Base-by-base conservation (phyloP, 768 basidiomycete genomes). In the Mycena alexandri region DNA sequence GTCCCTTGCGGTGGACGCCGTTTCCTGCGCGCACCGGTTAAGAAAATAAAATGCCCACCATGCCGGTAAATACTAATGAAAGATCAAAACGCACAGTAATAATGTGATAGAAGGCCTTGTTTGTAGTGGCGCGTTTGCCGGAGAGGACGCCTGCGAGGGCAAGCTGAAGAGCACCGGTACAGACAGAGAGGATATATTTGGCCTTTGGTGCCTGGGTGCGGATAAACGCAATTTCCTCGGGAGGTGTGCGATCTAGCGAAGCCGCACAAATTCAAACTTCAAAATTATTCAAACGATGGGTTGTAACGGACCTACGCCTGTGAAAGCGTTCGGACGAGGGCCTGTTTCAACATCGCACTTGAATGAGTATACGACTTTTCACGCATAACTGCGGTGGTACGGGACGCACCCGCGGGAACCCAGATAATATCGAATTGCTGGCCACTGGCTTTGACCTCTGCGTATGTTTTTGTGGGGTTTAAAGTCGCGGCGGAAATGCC, bases 101-200 rank as follows among this genome's bases (percentile, higher is more conserved):
- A 44, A 63, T 12, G 51, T 47, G 61, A 59, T 73, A 71, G 33
- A 66, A 74, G 5, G 71, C 62, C 67, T 81, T 81, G 69, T 79
- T 80, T 22, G 79, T 80, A 22, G 80, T 81, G 4, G 80, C 80
- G 14, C 72, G 61, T 44, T 73, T 74, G 1, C 79, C 79, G 12
- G 75, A 66, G 8, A 81, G 68, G 2, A 78, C 65, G 2, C 79
- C 80, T 2, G 78, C 73, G 7, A 69, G 65, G 5, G 80, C 79
- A 5, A 81, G 72, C 41, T 77, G 60, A 58, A 73, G 69, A 3
- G 76, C 67, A 11, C 78, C 79, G 29, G 66, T 74, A 67, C 80
- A 80, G 10, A 81, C 78, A 43, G 74, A 71, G 13, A 79, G 53
- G 43, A 80, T 69, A 68, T 80, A 79, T 61, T 75, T 76, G 7